Evolutionary conservation across 2,329 filamentous ascomycete genomes (phyloP).

Genomic region (Penicillium sp.): DNA sequence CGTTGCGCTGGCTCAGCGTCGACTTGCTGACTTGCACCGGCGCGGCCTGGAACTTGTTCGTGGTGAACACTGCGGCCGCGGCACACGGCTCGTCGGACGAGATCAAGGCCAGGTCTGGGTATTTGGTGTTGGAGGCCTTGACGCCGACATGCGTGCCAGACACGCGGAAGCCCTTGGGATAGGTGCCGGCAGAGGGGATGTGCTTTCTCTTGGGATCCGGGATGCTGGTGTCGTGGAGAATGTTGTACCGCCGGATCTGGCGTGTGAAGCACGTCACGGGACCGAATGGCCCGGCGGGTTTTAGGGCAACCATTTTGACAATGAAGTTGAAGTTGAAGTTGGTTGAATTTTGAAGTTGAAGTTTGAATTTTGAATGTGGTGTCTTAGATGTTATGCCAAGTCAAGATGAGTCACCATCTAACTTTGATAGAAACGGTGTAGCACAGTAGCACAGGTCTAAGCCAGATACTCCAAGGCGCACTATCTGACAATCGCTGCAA

Average conservation of each 20-base stretch:
- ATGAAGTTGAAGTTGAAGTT: not conserved
- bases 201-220: conserved; percentile 85
- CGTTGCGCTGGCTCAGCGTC: conserved; percentile 63
- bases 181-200: conserved; percentile 77
- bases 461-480: too few relatives aligned
- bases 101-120: conserved; percentile 85
- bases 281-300: conserved; percentile 21
- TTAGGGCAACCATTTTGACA: conserved; percentile 15
- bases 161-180: conserved; percentile 83
- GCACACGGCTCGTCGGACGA: conserved; percentile 81
- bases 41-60: conserved; percentile 96
- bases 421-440: too few relatives aligned
- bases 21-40: conserved; percentile 81
- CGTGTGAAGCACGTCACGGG: conserved; percentile 29
- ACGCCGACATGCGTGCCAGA: conserved; percentile 89
- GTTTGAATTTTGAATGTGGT: too few relatives aligned
- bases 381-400: too few relatives aligned
- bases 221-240: conserved; percentile 49
- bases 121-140: conserved; percentile 85
- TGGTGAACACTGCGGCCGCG: conserved; percentile 90
- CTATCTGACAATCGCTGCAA: too few relatives aligned
- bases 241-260: conserved; percentile 43
- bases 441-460: too few relatives aligned
- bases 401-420: conserved; percentile 5
- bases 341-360: not conserved